phyloP scores from a whole-genome alignment of 2,329 filamentous ascomycete genomes.

The Hypoxylon sp. region DNA sequence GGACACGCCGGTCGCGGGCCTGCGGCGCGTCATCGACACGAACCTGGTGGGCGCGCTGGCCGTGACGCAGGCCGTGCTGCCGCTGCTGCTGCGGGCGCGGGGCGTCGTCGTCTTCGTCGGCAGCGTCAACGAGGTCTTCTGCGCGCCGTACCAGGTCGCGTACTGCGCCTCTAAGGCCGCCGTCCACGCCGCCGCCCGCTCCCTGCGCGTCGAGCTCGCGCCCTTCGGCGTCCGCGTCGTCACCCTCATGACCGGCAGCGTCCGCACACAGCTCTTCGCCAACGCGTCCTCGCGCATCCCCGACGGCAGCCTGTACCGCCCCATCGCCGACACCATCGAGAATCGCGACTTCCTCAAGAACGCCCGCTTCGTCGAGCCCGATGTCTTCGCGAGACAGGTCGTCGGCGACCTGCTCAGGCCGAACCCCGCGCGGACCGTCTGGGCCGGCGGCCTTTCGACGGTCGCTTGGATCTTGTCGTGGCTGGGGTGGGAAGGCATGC shows the following conservation, averaged over 20 bases:
- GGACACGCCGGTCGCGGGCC: slow-evolving; percentile 32
- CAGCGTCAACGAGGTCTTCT: slow-evolving; percentile 43
- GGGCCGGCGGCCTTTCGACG: slow-evolving; percentile 41
- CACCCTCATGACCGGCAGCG: slow-evolving; percentile 44
- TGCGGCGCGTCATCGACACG: slow-evolving; percentile 35
- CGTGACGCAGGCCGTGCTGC: slow-evolving; percentile 46
- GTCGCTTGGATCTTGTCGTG: slow-evolving; percentile 41
- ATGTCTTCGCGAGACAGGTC: slow-evolving; percentile 42
- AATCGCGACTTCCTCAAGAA: slow-evolving; percentile 39
- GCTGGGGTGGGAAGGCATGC: slow-evolving; percentile 46
- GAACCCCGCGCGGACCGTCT: slow-evolving; percentile 40
- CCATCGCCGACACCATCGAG: slow-evolving; percentile 40
- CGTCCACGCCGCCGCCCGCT: slow-evolving; percentile 35
- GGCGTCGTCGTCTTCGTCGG: slow-evolving; percentile 42
- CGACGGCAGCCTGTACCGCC: slow-evolving; percentile 41
- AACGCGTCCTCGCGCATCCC: slow-evolving; percentile 41
- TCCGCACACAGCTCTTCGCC: slow-evolving; percentile 42
- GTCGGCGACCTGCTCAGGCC: slow-evolving; percentile 41
- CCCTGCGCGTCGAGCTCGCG: slow-evolving; percentile 44
- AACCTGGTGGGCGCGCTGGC: slow-evolving; percentile 45
- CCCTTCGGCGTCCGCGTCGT: slow-evolving; percentile 46
- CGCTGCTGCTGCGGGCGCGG: slow-evolving; percentile 39
- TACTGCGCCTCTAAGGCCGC: slow-evolving; percentile 47
- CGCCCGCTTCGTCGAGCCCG: slow-evolving; percentile 37
- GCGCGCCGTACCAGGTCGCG: slow-evolving; percentile 42